Percentiles rank a stretch among this genome's conserved stretches.
Conservation (phyloP, 371 early-diverging fungal species). For the Blakeslea trispora region DNA sequence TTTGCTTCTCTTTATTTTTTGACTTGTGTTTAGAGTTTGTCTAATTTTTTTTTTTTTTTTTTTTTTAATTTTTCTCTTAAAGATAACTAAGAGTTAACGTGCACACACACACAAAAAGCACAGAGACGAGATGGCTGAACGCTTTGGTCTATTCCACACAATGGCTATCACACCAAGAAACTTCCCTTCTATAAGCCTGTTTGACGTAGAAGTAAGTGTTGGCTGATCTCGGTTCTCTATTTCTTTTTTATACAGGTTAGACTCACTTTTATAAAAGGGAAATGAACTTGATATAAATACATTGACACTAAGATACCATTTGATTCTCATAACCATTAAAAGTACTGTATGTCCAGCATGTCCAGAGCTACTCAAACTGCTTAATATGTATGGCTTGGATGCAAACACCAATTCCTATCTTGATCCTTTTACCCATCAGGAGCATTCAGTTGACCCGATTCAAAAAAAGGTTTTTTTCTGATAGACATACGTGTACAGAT, state of each 20-base stretch:
- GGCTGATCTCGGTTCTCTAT: no score
- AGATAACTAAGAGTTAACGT: no score
- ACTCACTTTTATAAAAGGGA: constrained; percentile 24
- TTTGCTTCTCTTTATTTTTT: no score
- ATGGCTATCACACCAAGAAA: constrained; percentile 42
- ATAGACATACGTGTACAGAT: no score
- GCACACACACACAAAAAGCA: no score
- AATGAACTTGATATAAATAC: constrained; percentile 25
- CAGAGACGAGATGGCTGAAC: constrained; percentile 11
- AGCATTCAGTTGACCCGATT: constrained; percentile 19
- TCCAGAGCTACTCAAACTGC: constrained; percentile 36
- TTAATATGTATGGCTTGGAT: constrained; percentile 45
- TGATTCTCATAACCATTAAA: constrained; percentile 44
- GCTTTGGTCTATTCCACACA: constrained; percentile 32
- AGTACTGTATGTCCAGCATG: constrained; percentile 35
- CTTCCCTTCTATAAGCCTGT: constrained; percentile 32
- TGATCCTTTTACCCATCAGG: constrained; percentile 37
- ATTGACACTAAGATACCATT: constrained; percentile 28
- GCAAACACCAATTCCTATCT: constrained; percentile 17
- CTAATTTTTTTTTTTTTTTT: background rate
- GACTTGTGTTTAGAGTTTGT: background rate
- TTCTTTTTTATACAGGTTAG: no score
- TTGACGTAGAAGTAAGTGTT: constrained; percentile 39
- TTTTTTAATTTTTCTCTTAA: no score
- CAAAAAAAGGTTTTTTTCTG: constrained; percentile 36